Conservation (phyloP, 345 rosid genomes). For the Passiflora organensis region DNA sequence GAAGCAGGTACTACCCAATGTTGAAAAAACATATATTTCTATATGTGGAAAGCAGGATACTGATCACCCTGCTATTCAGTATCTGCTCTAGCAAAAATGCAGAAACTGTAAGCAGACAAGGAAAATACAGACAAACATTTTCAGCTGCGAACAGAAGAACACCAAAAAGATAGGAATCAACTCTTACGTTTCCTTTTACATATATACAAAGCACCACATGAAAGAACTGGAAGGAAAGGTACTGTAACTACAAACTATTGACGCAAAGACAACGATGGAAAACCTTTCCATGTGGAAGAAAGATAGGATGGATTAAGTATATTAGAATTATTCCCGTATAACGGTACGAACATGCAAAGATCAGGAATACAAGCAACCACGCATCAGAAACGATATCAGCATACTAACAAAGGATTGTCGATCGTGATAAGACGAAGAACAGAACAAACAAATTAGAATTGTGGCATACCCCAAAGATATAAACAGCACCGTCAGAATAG, state of each 20-base stretch:
- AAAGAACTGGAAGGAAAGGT: not conserved
- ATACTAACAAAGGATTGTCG: not conserved
- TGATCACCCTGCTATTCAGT: constrained; percentile 6
- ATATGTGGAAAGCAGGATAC: constrained; percentile 24
- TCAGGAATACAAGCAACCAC: too few relatives aligned
- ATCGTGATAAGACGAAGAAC: not conserved
- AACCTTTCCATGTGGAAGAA: too few relatives aligned
- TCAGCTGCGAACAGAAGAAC: constrained; percentile 14
- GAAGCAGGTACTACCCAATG: not conserved
- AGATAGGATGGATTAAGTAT: too few relatives aligned
- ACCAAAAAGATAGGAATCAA: constrained; percentile 21
- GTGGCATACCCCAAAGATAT: constrained; percentile 60
- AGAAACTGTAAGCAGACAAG: constrained; percentile 12
- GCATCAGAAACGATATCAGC: not conserved
- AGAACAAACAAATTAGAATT: not conserved
- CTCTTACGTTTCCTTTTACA: constrained; percentile 15
- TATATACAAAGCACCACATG: constrained; percentile 5
- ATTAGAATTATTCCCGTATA: too few relatives aligned
- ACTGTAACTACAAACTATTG: not conserved
- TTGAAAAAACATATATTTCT: constrained; percentile 16
- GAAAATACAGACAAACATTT: constrained; percentile 9
- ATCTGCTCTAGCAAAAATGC: constrained; percentile 24
- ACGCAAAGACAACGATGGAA: too few relatives aligned
- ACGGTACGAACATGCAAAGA: too few relatives aligned
- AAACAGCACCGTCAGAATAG: constrained; percentile 48